phyloP scores from a whole-genome alignment of 306 rosid species.

The Erythrophleum fordii region DNA sequence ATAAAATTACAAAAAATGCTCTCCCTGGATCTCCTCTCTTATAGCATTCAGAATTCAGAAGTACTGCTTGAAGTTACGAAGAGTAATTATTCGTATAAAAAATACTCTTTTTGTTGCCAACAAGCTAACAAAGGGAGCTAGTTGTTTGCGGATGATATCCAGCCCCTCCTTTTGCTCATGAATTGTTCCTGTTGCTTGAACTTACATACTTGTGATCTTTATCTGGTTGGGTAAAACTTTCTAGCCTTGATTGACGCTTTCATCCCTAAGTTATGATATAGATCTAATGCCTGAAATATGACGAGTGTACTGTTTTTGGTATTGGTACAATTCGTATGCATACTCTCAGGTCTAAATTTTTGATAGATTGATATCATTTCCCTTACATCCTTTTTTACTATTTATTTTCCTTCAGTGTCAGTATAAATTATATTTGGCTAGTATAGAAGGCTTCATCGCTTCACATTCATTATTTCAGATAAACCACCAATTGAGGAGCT shows the following conservation, averaged over 20 bases:
- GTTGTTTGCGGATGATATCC: neutral
- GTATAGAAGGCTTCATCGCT: constrained; percentile 30
- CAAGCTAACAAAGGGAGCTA: neutral
- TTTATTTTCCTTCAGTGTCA: neutral
- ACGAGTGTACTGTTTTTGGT: neutral
- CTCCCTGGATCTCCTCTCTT: neutral
- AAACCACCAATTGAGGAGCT: constrained; percentile 95
- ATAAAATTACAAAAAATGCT: neutral
- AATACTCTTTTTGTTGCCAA: neutral
- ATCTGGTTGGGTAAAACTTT: neutral
- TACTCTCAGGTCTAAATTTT: neutral
- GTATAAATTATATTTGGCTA: constrained; percentile 5
- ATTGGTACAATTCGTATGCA: neutral
- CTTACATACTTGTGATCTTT: neutral
- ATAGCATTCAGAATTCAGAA: neutral
- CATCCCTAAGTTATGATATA: neutral
- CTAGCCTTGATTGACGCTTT: constrained; percentile 2
- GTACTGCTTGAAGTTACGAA: neutral
- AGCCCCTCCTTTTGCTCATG: neutral
- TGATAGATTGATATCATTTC: constrained; percentile 13
- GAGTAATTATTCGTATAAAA: neutral
- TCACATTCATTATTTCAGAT: constrained; percentile 58
- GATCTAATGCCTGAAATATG: constrained; percentile 10
- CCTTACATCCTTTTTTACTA: neutral
- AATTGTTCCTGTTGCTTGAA: constrained; percentile 7